Base-by-base conservation (phyloP, 108 stramenopile genomes). In the Skeletonema menzelii region DNA sequence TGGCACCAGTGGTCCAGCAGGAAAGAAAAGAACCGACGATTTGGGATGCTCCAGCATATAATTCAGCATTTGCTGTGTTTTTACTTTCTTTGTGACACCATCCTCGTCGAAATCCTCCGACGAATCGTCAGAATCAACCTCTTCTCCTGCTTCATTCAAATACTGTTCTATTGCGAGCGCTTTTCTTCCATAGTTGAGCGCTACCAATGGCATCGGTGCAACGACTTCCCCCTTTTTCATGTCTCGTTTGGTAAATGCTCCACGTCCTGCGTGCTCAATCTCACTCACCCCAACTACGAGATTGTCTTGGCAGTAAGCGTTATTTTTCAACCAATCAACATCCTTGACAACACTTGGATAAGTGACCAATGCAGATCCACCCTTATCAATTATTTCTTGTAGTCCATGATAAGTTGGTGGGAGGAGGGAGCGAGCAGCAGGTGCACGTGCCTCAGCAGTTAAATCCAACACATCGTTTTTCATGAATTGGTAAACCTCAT, bases 41-140 rank as follows among this genome's bases (percentile, higher is more conserved):
- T 84, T 69, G 6, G 47, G 46, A 67, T 93, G 89, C 4, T 85
- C 86, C 82, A 89, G 87, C 47, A 89, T 90, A 55, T 93, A 93
- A 40, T 93, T 93, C 59, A 90, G 28, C 27, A 87, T 35, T 4
- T 90, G 65, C 55, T 93, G 92, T 89, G 91, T 91, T 24, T 62
- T 59, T n/a, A 94, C 53, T 59, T 42, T 26, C 65, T 22, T 35
- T 14, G 31, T 79, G 22, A 8, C 27, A 40, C 27, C 8, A 22
- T 67, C 74, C 30, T 61, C 31, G 8, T n/a, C n/a, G n/a, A n/a
- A n/a, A n/a, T n/a, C n/a, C n/a, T n/a, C n/a, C n/a, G n/a, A n/a
- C n/a, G n/a, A n/a, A n/a, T n/a, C n/a, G n/a, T 71, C 30, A 63
- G 79, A 67, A n/a, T 83, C 91, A 69, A 60, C 28, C 19, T 19